Conservation (phyloP, 202 grass and related monocot genomes). For the Digitaria exilis region DNA sequence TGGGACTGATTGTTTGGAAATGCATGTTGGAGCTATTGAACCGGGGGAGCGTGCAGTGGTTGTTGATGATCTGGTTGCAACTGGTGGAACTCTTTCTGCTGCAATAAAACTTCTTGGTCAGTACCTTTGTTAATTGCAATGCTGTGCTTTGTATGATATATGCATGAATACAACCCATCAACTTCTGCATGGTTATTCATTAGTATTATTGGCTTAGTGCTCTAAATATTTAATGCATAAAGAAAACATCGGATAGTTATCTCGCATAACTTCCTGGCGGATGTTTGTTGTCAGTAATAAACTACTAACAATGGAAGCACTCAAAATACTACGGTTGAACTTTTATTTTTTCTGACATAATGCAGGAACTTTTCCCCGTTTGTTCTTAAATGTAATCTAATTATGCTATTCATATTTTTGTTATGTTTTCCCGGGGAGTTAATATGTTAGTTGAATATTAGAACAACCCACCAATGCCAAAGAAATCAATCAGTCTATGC, state of each 20-base stretch:
- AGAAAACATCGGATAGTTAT: background rate
- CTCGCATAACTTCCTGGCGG: background rate
- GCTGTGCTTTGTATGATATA: background rate
- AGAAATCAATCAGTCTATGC: background rate
- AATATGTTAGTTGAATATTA: background rate
- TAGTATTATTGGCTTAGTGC: background rate
- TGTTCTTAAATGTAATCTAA: constrained; percentile 3
- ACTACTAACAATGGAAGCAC: background rate
- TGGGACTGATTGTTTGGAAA: constrained; percentile 83
- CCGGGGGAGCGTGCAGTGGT: constrained; percentile 58
- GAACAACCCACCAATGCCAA: background rate
- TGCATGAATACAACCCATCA: background rate
- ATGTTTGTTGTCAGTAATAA: constrained; percentile 23
- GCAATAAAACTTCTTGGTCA: constrained; percentile 83
- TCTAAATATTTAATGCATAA: background rate
- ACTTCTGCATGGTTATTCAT: background rate
- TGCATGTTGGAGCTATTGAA: constrained; percentile 72
- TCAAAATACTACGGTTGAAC: background rate
- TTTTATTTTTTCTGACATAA: background rate
- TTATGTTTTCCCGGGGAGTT: background rate
- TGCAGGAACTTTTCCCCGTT: background rate
- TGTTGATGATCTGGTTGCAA: constrained; percentile 86
- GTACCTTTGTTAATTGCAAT: background rate
- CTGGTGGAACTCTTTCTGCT: constrained; percentile 87
- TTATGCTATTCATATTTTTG: background rate